Evolutionary conservation across 2,329 filamentous ascomycete genomes (phyloP), one percentile per base, ranked within the genome.

Genomic region (Paraphoma sp.): DNA sequence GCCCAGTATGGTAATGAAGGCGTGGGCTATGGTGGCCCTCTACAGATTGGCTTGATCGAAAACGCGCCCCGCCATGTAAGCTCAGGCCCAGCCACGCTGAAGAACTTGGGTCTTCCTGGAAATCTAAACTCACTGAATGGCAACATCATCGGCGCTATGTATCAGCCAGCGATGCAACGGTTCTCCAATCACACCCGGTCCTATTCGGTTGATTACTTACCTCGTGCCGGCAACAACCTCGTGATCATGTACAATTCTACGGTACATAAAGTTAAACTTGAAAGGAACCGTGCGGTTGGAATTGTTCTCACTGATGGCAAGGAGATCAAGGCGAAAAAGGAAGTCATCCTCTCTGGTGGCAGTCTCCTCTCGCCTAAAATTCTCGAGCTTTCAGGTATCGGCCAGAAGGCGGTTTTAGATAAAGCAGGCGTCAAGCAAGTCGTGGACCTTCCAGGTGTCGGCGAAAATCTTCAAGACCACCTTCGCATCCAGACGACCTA

Each of bases 161-260:
- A 80, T 72, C 79, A 77, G 36, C 81, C 82, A 54, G 76, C 83
- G 18, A 82, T 77, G 53, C 82, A 79, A 54, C 79, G 85, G 18
- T 73, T 79, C 2, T 75, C 72, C 7, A 76, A 78, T 31, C 83
- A 80, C 59, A 79, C 73, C 11, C 75, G 84, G 18, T 84, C 80
- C 2, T 85, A 83, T 66, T 74, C 75, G 31, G 78, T 76, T 30
- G 75, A 74, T 1, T 84, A 83, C 53, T 65, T 80, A 0, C 67
- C 76, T 2, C 61, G 73, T 18, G 74, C 74, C 2, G 71, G 76
- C 0, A 18, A 65, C 0, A 85, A 84, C 46, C 70, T 85, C 46
- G 55, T 72, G 6, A 54, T 81, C 10, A 48, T 76, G 40, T 62
- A 72, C 12, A 68, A 74, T 11, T 73, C 72, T 2, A 72, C 63